Base-by-base conservation (phyloP, 2,329 filamentous ascomycete genomes). In the Claviceps maximensis region DNA sequence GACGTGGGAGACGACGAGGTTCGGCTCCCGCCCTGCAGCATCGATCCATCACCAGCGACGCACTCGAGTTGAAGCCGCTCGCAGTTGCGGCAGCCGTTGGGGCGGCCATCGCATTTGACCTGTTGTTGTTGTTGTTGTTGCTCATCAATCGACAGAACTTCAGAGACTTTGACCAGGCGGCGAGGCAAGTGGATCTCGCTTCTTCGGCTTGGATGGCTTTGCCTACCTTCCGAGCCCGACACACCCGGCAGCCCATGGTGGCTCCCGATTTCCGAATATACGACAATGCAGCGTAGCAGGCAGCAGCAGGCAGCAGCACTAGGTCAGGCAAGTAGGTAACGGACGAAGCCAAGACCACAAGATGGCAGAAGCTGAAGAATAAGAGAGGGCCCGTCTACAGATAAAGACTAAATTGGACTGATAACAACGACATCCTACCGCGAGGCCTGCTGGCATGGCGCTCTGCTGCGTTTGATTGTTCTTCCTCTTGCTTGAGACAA, bases 101-200 rank as follows among this genome's bases (percentile, higher is more conserved):
- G 67, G n/a, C 68, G 65, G 47, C 67, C 68, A 55, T 71, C 68
- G 57, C 68, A 71, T 62, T 70, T 70, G 62, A 71, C 68, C 68
- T 71, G 60, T 47, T 33, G 19, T 23, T 19, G 27, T 29, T 29
- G 27, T 29, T 4, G 27, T 33, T 33, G 31, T 33, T 33, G 40
- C 21, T 23, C n/a, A 21, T 42, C 40, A 13, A 42, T 21, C 21
- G 40, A n/a, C n/a, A n/a, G n/a, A n/a, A n/a, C n/a, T n/a, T n/a
- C n/a, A n/a, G n/a, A n/a, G n/a, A 9, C 12, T 42, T 13, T 12
- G 10, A 13, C 6, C n/a, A 23, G 12, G 21, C 40, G n/a, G 12
- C 19, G 40, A 23, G 31, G 12, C 31, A 33, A 33, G 31, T 10
- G 9, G 5, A 10, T 33, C 31, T 19, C 23, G 23, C 23, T 45